Base-by-base conservation (phyloP, 345 rosid species). In the Rhodamnia rubescens region DNA sequence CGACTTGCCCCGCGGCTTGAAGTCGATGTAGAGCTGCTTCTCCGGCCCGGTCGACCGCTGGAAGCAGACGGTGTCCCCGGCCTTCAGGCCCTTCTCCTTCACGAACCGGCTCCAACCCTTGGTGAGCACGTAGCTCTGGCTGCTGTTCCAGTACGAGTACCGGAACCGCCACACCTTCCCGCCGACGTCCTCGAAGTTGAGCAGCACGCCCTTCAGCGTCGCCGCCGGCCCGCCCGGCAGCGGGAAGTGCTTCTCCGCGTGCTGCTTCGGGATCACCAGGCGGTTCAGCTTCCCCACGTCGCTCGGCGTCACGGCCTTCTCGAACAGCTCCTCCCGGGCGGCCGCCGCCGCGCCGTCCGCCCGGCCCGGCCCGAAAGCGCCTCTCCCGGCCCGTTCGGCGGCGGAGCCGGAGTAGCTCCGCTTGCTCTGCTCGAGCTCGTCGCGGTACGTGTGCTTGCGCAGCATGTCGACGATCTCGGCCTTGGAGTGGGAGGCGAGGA, bases 41-140 rank as follows among this genome's bases (percentile, higher is more conserved):
- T 95, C 98, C 74, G 89, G 89, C 40, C 94, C 97, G 32, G 95
- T 93, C 11, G 97, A 97, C 89, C 94, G 91, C 85, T 89, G 98
- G 86, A 97, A 97, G 84, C 93, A 84, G 56, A 97, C 98, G 84
- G 91, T 85, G 90, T 97, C 99, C 40, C 99, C 99, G 85, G 99
- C 98, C 54, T 91, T 90, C 53, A 97, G 87, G 87, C 84, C 91
- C 91, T 94, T 97, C 88, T 95, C 99, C 89, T 95, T 95, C 4
- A 97, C 99, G 80, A 95, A 97, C 27, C 98, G 92, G 93, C 99
- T 97, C 99, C 99, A 97, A 4, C 98, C 99, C 91, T 97, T 97
- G 5, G 99, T 97, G 88, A 97, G 90, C 59, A 97, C 99, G 58
- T 97, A 97, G 86, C 99, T 97, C 82, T 97, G 99, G 90, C 98